Base-by-base conservation (phyloP, 2,329 filamentous ascomycete genomes). In the Aspergillus ibericus region DNA sequence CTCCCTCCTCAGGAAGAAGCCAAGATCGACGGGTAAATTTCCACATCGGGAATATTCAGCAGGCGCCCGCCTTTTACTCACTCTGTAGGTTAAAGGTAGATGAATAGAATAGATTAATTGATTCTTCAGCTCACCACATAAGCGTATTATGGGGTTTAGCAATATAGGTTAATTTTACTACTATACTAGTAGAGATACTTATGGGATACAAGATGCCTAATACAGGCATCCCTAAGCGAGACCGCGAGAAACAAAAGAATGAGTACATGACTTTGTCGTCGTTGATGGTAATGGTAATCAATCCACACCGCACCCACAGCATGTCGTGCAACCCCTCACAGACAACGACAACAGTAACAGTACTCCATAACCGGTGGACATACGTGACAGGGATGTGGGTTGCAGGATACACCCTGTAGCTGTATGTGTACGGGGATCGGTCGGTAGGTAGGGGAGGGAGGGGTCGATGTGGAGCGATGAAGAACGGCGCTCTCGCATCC, bases 401-500 rank as follows among this genome's bases (percentile, higher is more conserved):
- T 63, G 59, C 55, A 62, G 55, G 46, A 52, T 38, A 52, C 42
- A 48, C 38, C 52, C 54, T 56, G 50, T 52, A 44, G 49, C 54
- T 56, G 50, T 52, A 44, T 32, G 29, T 34, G 44, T 40, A 27
- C 15, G 44, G 29, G 47, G 27, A 47, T n/a, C n/a, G n/a, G n/a
- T n/a, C n/a, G n/a, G n/a, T n/a, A 32, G 44, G 58, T 52, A 54
- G 50, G 50, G 22, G 49, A 15, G 35, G 40, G 34, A 32, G 6
- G 13, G 10, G 20, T 36, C 5, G 38, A 34, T 16, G 68, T 69
- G 69, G 69, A 72, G 64, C 66, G 71, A n/a, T n/a, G n/a, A n/a
- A n/a, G n/a, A 73, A 73, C 71, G 71, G 69, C 62, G 35, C 59
- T 65, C 66, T 71, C 70, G 70, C 70, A 70, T 68, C 68, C 50